Evolutionary conservation across 1,284 basidiomycete species (phyloP).

Genomic region (Lignosus rhinocerotis): DNA sequence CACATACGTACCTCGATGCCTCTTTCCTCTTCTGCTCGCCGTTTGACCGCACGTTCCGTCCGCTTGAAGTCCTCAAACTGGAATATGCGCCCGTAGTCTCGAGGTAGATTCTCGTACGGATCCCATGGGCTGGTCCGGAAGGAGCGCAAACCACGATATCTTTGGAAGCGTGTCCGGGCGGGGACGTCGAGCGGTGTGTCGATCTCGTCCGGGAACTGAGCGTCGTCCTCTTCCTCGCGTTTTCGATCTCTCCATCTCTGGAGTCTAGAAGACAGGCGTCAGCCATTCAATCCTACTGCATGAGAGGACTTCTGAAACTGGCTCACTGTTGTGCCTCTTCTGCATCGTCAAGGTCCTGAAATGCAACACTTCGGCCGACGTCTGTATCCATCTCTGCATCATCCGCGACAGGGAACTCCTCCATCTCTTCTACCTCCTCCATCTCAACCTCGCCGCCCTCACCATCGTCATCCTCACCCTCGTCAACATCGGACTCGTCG

Average conservation of each 20-base stretch:
- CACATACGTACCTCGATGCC: constrained; percentile 61
- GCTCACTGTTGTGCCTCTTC: constrained; percentile 85
- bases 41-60: constrained; percentile 77
- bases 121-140: constrained; percentile 98
- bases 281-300: not conserved
- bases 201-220: constrained; percentile 94
- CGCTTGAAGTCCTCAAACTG: constrained; percentile 95
- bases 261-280: constrained; percentile 48
- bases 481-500: constrained; percentile 77
- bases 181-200: constrained; percentile 92
- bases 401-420: constrained; percentile 55
- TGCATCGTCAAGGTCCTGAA: constrained; percentile 78
- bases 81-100: constrained; percentile 95
- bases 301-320: constrained; percentile 5
- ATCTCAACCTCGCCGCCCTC: constrained; percentile 46
- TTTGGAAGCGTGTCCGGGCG: constrained; percentile 86
- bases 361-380: constrained; percentile 54
- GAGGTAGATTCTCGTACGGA: constrained; percentile 93
- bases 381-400: constrained; percentile 67
- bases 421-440: constrained; percentile 62
- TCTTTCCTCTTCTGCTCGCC: constrained; percentile 61
- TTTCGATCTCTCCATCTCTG: constrained; percentile 67
- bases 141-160: constrained; percentile 89
- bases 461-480: constrained; percentile 44
- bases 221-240: constrained; percentile 77